A percentile compares a stretch with the other conserved stretches of the same genome.
phyloP scores from a whole-genome alignment of 495 filamentous ascomycete species.

The Trichocladium uniseriatum region DNA sequence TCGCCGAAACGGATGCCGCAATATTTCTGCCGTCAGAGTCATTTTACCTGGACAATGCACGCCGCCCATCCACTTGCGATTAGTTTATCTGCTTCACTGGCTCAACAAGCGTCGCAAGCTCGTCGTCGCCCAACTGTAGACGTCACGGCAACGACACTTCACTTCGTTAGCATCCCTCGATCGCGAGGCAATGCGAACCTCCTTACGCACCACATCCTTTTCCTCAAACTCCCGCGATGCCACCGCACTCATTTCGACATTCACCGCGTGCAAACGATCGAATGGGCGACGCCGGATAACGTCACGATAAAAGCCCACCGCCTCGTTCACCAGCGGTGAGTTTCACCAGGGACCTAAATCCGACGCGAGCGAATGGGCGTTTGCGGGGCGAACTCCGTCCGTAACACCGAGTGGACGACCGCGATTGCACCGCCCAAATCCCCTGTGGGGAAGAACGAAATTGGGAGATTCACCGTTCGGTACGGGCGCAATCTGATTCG shows the following conservation, averaged over 20 bases:
- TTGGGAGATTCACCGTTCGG: neutral
- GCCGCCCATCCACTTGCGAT: neutral
- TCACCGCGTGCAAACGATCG: too few species aligned
- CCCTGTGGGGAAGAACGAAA: constrained; percentile 2
- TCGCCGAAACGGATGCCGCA: neutral
- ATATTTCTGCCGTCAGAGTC: neutral
- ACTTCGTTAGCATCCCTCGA: neutral
- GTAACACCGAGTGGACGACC: neutral
- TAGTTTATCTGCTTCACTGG: constrained; percentile 1
- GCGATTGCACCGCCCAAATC: constrained; percentile 5
- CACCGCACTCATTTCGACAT: too few species aligned
- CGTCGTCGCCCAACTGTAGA: neutral
- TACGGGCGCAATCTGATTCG: constrained; percentile 4
- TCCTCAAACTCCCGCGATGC: too few species aligned
- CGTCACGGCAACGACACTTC: neutral
- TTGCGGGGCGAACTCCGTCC: neutral
- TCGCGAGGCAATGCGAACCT: neutral
- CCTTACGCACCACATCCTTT: constrained; percentile 2
- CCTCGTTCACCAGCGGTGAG: constrained; percentile 6
- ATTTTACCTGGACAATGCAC: constrained; percentile 6
- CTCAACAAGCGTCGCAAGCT: constrained; percentile 1
- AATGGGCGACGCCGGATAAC: too few species aligned
- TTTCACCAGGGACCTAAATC: too few species aligned
- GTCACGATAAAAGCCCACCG: neutral
- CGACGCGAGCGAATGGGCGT: neutral